A percentile compares a stretch with the other conserved stretches of the same genome.
These are phyloP conservation scores for Actinomortierella ambigua DNA, from an alignment of 371 early-diverging fungal species.

Conservation along the genomic window DNA sequence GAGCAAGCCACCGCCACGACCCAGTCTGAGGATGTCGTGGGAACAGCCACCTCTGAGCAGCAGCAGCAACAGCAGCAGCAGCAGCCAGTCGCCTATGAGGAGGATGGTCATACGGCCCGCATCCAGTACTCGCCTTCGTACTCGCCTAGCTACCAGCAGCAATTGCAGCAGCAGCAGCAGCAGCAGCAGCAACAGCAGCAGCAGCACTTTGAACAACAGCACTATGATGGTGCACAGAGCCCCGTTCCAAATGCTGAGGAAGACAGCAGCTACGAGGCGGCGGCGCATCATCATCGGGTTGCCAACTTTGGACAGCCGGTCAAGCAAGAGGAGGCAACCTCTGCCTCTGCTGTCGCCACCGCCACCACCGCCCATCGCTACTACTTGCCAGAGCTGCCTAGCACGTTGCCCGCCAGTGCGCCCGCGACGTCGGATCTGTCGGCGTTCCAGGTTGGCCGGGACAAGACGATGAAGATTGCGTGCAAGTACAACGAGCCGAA, in stretches of 20 bases:
- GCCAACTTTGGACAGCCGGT: too few species aligned
- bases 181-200: too few species aligned
- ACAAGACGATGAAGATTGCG: conserved; percentile 27
- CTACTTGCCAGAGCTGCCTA: conserved; percentile 4
- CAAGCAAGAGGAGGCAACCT: too few species aligned
- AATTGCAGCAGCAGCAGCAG: too few species aligned
- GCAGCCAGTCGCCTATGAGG: conserved; percentile 3
- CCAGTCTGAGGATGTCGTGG: too few species aligned
- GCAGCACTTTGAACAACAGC: too few species aligned
- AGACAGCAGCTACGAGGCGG: too few species aligned
- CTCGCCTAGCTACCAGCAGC: conserved; percentile 14
- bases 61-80: background rate
- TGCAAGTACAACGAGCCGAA: conserved; percentile 47
- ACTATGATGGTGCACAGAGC: too few species aligned
- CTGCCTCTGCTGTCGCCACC: too few species aligned
- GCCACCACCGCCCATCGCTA: background rate
- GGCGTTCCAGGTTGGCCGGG: conserved; percentile 24
- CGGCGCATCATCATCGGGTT: too few species aligned
- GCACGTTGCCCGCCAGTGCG: conserved; percentile 4
- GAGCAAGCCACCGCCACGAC: too few species aligned
- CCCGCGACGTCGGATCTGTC: conserved; percentile 1
- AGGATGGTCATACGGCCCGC: conserved; percentile 11
- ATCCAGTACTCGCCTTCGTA: conserved; percentile 40
- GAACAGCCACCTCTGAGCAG: conserved; percentile 3
- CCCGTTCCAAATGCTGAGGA: too few species aligned